Evolutionary conservation across 225 moss, liverwort and hornwort genomes (phyloP), one percentile per base, ranked within the genome.

Genomic region (Bryum argenteum): DNA sequence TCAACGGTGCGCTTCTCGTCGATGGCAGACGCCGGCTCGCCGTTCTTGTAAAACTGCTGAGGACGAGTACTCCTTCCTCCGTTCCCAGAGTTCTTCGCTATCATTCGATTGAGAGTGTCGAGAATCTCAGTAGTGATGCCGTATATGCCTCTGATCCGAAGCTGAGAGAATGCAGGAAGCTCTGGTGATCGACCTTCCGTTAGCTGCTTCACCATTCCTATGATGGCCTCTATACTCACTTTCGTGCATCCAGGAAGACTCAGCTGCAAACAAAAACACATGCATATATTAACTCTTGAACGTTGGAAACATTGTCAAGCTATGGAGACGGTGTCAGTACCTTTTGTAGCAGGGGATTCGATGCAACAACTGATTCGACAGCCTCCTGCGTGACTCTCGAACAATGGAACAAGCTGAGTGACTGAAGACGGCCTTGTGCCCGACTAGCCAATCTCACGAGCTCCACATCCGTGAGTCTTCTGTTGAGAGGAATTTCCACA

Each of bases 111-210:
- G 10, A 93, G 75, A 16, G 50, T 64, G 62, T 81, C 60, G 54
- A 93, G 71, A 37, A 83, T 78, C 67, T 87, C 89, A 4, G 60
- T 74, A 1, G 89, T 89, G 23, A 93, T 63, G 44, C 83, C 77
- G 20, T 90, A 93, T 37, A 96, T 51, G 24, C 91, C 93, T 60
- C 82, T 53, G 47, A 96, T 85, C 51, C 81, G 88, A 39, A 96
- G 84, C 54, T 86, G 86, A 20, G 72, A 81, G 69, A 93, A 79
- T 17, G 79, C 82, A 15, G 88, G 69, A 15, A 65, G 19, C 0
- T 80, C 83, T 14, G 74, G 47, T 8, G 80, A 70, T 39, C 80
- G 81, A 64, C 69, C 69, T 48, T 73, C 74, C 4, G 82, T 75
- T 71, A 80, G 93, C 56, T 51, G 16, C 75, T 84, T 78, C 67